Evolutionary conservation across 2,329 filamentous ascomycete genomes (phyloP).

Genomic region (Trichocomaceae sp.): DNA sequence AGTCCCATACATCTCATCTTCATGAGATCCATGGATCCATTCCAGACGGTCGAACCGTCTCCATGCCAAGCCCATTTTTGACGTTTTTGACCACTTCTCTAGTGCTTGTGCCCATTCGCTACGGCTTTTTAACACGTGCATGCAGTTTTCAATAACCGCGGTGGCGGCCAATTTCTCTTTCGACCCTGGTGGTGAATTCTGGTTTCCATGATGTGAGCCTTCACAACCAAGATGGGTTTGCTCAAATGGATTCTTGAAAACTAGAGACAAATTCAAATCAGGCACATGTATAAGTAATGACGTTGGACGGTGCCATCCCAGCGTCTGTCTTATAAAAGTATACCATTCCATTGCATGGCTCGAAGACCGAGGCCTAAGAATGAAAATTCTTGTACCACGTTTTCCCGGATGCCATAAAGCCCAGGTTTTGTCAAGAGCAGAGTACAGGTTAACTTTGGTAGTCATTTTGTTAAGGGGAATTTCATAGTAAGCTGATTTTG

Average conservation of each 20-base stretch:
- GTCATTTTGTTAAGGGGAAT: conserved; percentile 50
- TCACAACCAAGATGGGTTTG: conserved; percentile 40
- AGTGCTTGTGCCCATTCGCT: conserved; percentile 56
- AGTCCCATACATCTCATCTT: conserved; percentile 62
- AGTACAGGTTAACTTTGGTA: conserved; percentile 57
- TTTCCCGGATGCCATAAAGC: conserved; percentile 55
- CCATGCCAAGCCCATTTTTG: conserved; percentile 61
- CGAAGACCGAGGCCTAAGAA: conserved; percentile 55
- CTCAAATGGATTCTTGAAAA: conserved; percentile 55
- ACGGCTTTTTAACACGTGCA: conserved; percentile 52
- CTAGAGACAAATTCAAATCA: conserved; percentile 54
- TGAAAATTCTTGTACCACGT: conserved; percentile 53
- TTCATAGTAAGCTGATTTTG: conserved; percentile 51
- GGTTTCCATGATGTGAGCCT: conserved; percentile 38
- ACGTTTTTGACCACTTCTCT: conserved; percentile 51
- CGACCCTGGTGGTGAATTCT: conserved; percentile 14
- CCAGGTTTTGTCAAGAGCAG: conserved; percentile 60
- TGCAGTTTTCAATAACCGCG: conserved; percentile 51
- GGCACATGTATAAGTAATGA: conserved; percentile 57
- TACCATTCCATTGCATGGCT: conserved; percentile 63
- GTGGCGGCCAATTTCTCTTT: conserved; percentile 52
- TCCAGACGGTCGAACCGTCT: conserved; percentile 63
- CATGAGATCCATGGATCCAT: conserved; percentile 60
- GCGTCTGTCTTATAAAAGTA: conserved; percentile 54
- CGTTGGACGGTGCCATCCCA: conserved; percentile 53